A percentile compares a stretch with the other conserved stretches of the same genome.
These are phyloP conservation scores for Pythium myriotylum DNA, from an alignment of 352 stramenopile species.

Conservation along the genomic window DNA sequence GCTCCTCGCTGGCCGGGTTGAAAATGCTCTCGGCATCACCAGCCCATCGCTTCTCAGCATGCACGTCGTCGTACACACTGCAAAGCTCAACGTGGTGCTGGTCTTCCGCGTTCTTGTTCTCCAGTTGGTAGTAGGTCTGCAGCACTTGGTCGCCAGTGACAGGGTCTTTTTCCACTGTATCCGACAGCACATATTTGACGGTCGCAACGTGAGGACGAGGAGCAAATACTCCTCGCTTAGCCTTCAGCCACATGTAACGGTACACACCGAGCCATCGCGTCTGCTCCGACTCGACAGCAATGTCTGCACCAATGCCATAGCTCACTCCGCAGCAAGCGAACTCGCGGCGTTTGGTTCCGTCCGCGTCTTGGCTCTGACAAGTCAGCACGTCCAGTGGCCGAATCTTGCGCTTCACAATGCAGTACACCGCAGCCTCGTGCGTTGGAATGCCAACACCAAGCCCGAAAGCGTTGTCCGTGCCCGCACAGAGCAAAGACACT, in stretches of 20 bases:
- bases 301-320: conserved; percentile 74
- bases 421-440: conserved; percentile 69
- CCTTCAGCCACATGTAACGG: conserved; percentile 75
- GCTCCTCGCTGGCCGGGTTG: conserved; percentile 57
- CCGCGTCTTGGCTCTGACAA: conserved; percentile 46
- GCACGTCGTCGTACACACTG: conserved; percentile 71
- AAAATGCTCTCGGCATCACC: conserved; percentile 67
- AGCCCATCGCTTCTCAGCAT: conserved; percentile 54
- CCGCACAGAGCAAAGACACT: conserved; percentile 67
- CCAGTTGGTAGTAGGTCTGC: conserved; percentile 74
- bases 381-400: conserved; percentile 72
- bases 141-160: conserved; percentile 56
- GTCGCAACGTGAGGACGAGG: conserved; percentile 58
- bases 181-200: conserved; percentile 77
- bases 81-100: conserved; percentile 79
- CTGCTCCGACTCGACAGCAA: conserved; percentile 72
- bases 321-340: conserved; percentile 80
- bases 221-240: conserved; percentile 60
- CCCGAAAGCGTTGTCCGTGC: conserved; percentile 81
- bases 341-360: conserved; percentile 53
- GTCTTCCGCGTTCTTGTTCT: conserved; percentile 55
- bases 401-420: conserved; percentile 85
- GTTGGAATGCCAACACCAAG: conserved; percentile 69
- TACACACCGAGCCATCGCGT: conserved; percentile 70
- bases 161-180: conserved; percentile 43